Evolutionary conservation across 1,284 basidiomycete genomes (phyloP).

Genomic region (Cystobasidium pallidum): DNA sequence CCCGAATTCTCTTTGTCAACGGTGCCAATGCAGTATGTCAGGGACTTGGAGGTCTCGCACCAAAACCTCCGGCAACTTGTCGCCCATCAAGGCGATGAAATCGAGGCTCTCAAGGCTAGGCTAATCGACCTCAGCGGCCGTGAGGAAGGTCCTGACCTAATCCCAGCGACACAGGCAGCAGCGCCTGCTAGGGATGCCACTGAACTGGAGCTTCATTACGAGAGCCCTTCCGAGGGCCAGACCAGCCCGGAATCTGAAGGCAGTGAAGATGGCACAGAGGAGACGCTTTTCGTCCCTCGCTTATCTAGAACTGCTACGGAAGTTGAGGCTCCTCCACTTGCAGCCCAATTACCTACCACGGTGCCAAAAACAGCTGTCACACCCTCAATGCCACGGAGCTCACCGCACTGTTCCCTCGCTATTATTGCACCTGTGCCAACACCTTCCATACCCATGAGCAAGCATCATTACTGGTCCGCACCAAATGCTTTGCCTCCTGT

Average conservation of each 20-base stretch:
- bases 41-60: conserved; percentile 10
- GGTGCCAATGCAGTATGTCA: neutral
- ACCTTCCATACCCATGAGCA: neutral
- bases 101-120: conserved; percentile 5
- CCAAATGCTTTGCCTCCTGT: neutral
- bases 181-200: neutral
- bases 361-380: neutral
- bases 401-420: neutral
- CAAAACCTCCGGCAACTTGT: conserved; percentile 19
- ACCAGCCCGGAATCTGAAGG: neutral
- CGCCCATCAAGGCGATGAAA: conserved; percentile 14
- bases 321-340: neutral
- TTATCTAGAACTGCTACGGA: neutral
- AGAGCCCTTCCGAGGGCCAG: neutral
- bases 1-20: too few relatives aligned
- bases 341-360: neutral
- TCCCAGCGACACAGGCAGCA: neutral
- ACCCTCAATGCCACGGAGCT: neutral
- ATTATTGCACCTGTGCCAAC: neutral
- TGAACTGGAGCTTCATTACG: neutral
- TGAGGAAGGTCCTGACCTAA: neutral
- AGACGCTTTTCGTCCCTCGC: neutral
- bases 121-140: conserved; percentile 10
- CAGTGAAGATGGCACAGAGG: neutral
- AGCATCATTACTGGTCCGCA: neutral